phyloP scores from a whole-genome alignment of 2,329 filamentous ascomycete species.

The Trichothecium sympodiale region DNA sequence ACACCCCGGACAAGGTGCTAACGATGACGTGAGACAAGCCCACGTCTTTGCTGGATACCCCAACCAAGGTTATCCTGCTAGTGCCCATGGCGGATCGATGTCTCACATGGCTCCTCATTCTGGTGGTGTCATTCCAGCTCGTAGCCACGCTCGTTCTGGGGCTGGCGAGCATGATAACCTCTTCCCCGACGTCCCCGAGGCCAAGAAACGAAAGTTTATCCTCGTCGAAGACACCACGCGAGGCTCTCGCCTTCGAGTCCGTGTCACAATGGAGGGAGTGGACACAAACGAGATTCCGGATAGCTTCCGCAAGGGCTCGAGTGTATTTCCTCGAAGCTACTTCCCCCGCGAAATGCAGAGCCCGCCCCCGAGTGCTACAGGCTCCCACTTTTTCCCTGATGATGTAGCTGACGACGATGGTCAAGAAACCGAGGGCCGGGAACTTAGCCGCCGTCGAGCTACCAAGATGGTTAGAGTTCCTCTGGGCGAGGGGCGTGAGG shows the following conservation, averaged over 20 bases:
- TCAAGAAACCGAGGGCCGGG: constrained; percentile 38
- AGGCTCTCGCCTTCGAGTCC: constrained; percentile 71
- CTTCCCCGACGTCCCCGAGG: constrained; percentile 80
- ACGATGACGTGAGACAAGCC: constrained; percentile 57
- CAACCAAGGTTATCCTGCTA: constrained; percentile 45
- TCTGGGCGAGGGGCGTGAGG: constrained; percentile 56
- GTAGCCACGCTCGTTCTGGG: constrained; percentile 29
- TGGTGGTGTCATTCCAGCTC: constrained; percentile 21
- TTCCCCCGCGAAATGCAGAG: constrained; percentile 90
- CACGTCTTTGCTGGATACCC: constrained; percentile 66
- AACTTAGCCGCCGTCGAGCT: constrained; percentile 22
- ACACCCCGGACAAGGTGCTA: constrained; percentile 34
- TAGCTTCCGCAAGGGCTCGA: constrained; percentile 81
- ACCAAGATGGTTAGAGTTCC: constrained; percentile 48
- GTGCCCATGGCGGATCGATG: constrained; percentile 45
- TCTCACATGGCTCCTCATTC: constrained; percentile 41
- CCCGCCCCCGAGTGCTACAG: constrained; percentile 64
- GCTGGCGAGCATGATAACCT: constrained; percentile 56
- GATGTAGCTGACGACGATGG: constrained; percentile 46
- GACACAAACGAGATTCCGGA: constrained; percentile 95
- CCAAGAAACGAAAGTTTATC: constrained; percentile 92
- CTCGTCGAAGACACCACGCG: constrained; percentile 83
- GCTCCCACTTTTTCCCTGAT: constrained; percentile 63
- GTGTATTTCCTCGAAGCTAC: constrained; percentile 83
- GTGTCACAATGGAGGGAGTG: constrained; percentile 85